Percentiles rank a stretch among this genome's conserved stretches.
Conservation (phyloP, 768 basidiomycete species). For the Rhodotorula taiwanensis region DNA sequence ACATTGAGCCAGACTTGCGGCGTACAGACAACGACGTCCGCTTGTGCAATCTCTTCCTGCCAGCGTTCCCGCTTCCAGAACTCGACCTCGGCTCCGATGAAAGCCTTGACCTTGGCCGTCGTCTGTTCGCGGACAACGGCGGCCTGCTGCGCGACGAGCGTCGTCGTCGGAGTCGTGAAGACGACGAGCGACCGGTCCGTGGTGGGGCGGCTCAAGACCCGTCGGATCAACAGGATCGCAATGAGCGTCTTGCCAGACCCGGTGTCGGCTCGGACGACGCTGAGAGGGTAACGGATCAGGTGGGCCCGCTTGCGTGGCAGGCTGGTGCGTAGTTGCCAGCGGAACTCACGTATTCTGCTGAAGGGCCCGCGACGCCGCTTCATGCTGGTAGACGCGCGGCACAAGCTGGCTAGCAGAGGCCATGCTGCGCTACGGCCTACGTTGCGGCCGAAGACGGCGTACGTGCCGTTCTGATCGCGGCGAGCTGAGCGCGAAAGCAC, state of each 20-base stretch:
- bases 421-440: too few species aligned
- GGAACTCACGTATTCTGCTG: constrained; percentile 2
- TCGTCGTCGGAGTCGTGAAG: constrained; percentile 77
- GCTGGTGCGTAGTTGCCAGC: too few species aligned
- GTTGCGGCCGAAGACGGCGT: too few species aligned
- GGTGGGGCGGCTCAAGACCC: constrained; percentile 47
- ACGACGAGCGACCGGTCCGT: constrained; percentile 46
- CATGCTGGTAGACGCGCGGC: constrained; percentile 7
- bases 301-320: too few species aligned
- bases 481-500: too few species aligned
- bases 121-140: not conserved
- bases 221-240: constrained; percentile 63
- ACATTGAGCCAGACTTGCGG: constrained; percentile 77
- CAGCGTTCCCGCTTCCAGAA: constrained; percentile 59
- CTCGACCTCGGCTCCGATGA: constrained; percentile 47
- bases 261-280: constrained; percentile 26
- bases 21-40: constrained; percentile 80
- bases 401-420: too few species aligned
- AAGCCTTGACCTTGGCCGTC: constrained; percentile 2
- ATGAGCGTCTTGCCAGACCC: constrained; percentile 59
- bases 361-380: constrained; percentile 3
- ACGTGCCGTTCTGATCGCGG: too few species aligned
- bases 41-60: constrained; percentile 56
- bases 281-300: too few species aligned
- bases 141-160: constrained; percentile 60